Conservation (phyloP, 306 rosid genomes). For the Amphicarpaea edgeworthii region DNA sequence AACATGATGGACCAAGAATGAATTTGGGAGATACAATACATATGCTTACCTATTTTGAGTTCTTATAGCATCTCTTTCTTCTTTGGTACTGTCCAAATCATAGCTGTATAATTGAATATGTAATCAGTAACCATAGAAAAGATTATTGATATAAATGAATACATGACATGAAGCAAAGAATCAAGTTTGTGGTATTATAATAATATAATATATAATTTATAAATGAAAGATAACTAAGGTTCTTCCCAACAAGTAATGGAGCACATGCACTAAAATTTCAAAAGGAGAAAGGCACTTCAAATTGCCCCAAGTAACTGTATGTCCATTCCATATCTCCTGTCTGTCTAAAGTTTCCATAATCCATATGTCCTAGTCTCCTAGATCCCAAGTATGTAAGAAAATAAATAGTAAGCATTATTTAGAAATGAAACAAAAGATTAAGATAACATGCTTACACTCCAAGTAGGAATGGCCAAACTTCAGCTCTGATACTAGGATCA, state of each 20-base stretch:
- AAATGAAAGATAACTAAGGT: constrained; percentile 16
- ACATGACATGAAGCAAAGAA: constrained; percentile 32
- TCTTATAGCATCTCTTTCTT: constrained; percentile 75
- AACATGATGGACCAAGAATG: constrained; percentile 29
- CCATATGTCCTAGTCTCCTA: constrained; percentile 25
- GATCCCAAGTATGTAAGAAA: constrained; percentile 34
- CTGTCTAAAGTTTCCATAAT: constrained; percentile 5
- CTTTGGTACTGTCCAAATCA: constrained; percentile 80
- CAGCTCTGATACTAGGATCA: constrained; percentile 89
- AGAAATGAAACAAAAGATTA: constrained; percentile 37
- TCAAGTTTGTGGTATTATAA: constrained; percentile 21
- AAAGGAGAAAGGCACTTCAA: constrained; percentile 30
- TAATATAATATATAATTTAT: too few relatives aligned
- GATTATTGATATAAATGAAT: constrained; percentile 22
- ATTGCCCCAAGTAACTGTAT: background rate
- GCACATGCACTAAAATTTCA: constrained; percentile 11
- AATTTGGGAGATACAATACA: constrained; percentile 28
- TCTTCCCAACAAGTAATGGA: constrained; percentile 18
- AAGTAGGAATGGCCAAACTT: constrained; percentile 98
- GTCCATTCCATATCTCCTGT: constrained; percentile 1
- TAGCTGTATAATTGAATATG: constrained; percentile 66
- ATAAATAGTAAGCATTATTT: constrained; percentile 6
- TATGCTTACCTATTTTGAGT: constrained; percentile 73
- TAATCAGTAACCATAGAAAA: constrained; percentile 47
- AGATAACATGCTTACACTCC: constrained; percentile 88